These are phyloP conservation scores for Saposhnikovia divaricata DNA, from an alignment of 129 eudicot genomes.

Conservation along the genomic window DNA sequence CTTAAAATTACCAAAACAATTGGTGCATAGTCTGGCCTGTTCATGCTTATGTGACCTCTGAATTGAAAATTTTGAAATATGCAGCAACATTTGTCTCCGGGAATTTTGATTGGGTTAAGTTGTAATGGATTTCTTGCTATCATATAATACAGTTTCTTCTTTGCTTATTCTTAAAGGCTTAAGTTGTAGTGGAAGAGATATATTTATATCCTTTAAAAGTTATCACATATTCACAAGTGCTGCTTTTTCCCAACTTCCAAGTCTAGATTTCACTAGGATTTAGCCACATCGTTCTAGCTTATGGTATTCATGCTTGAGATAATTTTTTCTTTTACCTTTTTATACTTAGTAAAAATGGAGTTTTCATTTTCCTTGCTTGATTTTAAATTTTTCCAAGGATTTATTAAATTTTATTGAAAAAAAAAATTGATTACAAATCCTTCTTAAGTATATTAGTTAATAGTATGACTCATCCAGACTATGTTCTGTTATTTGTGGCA, in stretches of 20 bases:
- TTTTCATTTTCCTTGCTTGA: too few species aligned
- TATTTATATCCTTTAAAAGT: background rate
- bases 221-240: background rate
- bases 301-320: background rate
- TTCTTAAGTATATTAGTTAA: background rate
- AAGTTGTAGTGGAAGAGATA: too few species aligned
- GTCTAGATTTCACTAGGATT: background rate
- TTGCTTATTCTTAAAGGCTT: background rate
- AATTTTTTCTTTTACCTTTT: background rate
- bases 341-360: background rate
- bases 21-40: too few species aligned
- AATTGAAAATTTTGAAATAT: too few species aligned
- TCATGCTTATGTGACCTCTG: too few species aligned
- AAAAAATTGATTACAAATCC: background rate
- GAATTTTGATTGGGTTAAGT: too few species aligned
- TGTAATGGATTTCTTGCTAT: too few species aligned
- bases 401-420: too few species aligned
- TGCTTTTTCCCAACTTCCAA: background rate
- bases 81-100: too few species aligned
- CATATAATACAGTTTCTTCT: background rate
- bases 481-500: constrained; percentile 1
- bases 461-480: background rate
- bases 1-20: too few species aligned
- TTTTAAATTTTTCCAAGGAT: too few species aligned
- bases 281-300: background rate